A percentile compares a stretch with the other conserved stretches of the same genome.
Conservation (phyloP, 2,329 filamentous ascomycete species). For the Tolypocladium paradoxum region DNA sequence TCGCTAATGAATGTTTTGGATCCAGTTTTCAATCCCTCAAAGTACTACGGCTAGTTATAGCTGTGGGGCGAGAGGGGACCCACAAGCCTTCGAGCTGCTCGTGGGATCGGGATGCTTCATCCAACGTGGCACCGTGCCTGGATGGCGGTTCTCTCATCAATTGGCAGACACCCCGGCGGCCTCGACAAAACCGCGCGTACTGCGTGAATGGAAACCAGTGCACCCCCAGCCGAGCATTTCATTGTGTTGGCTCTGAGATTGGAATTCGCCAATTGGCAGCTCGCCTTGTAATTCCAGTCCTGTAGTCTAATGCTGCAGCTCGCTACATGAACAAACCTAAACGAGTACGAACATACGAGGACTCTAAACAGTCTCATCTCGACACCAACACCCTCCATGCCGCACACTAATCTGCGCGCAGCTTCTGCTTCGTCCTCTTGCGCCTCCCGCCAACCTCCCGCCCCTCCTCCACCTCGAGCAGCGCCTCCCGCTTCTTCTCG, state of each 20-base stretch:
- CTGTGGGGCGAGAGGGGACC: no score
- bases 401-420: slow-evolving; percentile 22
- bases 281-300: neutral
- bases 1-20: no score
- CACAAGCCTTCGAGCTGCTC: no score
- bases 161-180: neutral
- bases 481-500: slow-evolving; percentile 89
- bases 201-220: neutral
- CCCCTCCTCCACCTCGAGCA: slow-evolving; percentile 84
- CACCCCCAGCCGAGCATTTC: no score
- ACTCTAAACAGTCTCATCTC: neutral
- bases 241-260: neutral
- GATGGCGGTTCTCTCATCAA: neutral
- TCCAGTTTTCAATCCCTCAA: no score
- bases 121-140: neutral
- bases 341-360: neutral
- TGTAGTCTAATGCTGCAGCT: neutral
- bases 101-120: neutral
- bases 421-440: slow-evolving; percentile 50
- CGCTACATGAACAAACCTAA: neutral
- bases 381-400: neutral
- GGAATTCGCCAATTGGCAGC: neutral
- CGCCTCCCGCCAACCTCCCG: slow-evolving; percentile 84
- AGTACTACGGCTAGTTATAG: no score
- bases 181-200: neutral